phyloP scores from a whole-genome alignment of 768 basidiomycete species.

The Podaxis pistillaris region DNA sequence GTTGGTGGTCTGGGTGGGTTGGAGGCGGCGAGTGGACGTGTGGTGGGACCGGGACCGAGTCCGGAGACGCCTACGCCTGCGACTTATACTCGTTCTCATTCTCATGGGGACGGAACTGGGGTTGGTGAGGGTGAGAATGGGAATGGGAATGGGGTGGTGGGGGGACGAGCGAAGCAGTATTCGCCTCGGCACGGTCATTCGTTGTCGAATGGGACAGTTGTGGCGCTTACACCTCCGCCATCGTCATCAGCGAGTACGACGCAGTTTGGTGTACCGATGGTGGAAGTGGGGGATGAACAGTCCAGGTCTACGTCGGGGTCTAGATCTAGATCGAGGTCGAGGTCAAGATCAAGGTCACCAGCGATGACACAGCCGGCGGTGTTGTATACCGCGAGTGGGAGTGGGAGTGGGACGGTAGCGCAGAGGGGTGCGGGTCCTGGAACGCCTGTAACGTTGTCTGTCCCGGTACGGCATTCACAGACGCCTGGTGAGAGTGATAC shows the following conservation, averaged over 20 bases:
- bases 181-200: conserved; percentile 45
- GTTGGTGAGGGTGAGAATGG: not conserved
- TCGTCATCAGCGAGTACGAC: too few relatives aligned
- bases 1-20: conserved; percentile 5
- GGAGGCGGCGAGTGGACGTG: conserved; percentile 15
- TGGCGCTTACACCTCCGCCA: conserved; percentile 24
- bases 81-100: conserved; percentile 18
- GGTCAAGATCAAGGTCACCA: conserved; percentile 40
- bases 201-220: conserved; percentile 41
- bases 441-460: too few relatives aligned
- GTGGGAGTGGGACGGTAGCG: not conserved
- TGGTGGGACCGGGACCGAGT: conserved; percentile 26
- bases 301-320: conserved; percentile 19
- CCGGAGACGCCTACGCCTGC: conserved; percentile 43
- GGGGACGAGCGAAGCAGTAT: not conserved
- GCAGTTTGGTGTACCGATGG: too few relatives aligned
- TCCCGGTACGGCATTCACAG: not conserved
- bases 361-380: conserved; percentile 19
- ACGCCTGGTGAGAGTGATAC: not conserved
- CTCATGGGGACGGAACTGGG: conserved; percentile 8
- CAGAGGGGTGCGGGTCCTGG: too few relatives aligned
- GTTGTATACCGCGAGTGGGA: conserved; percentile 9
- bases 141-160: not conserved
- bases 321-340: conserved; percentile 28
- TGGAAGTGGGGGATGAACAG: not conserved